These are phyloP conservation scores for Penicillium ucsense DNA, from an alignment of 495 filamentous ascomycete genomes.

Conservation along the genomic window DNA sequence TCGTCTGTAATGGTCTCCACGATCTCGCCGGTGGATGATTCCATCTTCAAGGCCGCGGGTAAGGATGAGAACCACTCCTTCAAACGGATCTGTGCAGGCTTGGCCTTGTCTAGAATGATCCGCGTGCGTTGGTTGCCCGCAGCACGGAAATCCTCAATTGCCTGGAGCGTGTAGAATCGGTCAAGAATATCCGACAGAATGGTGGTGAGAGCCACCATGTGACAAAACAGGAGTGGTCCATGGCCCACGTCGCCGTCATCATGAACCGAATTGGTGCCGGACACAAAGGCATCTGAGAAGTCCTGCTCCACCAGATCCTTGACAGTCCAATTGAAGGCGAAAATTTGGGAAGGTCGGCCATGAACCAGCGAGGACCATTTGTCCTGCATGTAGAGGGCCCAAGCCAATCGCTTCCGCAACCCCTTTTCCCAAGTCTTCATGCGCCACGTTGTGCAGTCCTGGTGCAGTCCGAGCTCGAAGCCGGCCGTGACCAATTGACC, in stretches of 20 bases:
- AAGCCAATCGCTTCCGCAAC: constrained; percentile 48
- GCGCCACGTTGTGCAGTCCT: constrained; percentile 46
- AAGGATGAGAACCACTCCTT: constrained; percentile 51
- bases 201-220: constrained; percentile 48
- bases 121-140: constrained; percentile 41
- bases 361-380: constrained; percentile 50
- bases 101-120: constrained; percentile 49
- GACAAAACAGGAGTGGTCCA: constrained; percentile 44
- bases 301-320: constrained; percentile 43
- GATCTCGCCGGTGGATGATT: constrained; percentile 31
- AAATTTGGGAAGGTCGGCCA: constrained; percentile 47
- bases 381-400: constrained; percentile 52
- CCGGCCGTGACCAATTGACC: constrained; percentile 57
- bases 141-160: constrained; percentile 43
- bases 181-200: constrained; percentile 53
- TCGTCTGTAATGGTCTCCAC: constrained; percentile 33
- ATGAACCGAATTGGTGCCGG: constrained; percentile 22
- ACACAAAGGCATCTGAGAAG: constrained; percentile 31
- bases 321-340: constrained; percentile 48
- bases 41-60: constrained; percentile 45
- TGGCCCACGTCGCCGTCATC: constrained; percentile 33
- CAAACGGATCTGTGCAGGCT: constrained; percentile 48
- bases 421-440: constrained; percentile 45
- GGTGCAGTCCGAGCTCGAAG: constrained; percentile 47
- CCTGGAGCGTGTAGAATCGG: constrained; percentile 49